Conservation (phyloP, 768 basidiomycete genomes). For the Coprinellus aureogranulatus region DNA sequence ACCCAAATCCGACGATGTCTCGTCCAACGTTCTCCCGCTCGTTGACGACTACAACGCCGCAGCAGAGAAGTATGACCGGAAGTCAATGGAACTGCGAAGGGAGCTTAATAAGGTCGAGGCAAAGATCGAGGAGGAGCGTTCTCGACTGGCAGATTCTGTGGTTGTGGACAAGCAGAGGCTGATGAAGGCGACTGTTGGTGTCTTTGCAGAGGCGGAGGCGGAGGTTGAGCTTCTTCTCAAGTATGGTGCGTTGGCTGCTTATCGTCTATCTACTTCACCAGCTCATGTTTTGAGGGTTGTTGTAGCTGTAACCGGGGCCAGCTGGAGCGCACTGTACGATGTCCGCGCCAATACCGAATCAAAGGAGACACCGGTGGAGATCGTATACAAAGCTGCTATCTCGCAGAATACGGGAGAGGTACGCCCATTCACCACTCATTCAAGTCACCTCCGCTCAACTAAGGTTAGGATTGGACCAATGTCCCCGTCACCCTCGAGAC, state of each 20-base stretch:
- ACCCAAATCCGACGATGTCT: constrained; percentile 30
- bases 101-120: constrained; percentile 22
- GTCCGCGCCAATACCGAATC: constrained; percentile 40
- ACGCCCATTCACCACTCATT: constrained; percentile 4
- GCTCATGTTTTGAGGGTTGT: background rate
- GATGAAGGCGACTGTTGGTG: constrained; percentile 29
- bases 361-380: constrained; percentile 34
- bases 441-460: background rate
- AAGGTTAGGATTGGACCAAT: constrained; percentile 38
- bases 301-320: constrained; percentile 33
- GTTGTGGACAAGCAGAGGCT: constrained; percentile 22
- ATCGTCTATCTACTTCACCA: background rate
- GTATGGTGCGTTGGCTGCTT: constrained; percentile 30
- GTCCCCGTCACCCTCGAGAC: constrained; percentile 43
- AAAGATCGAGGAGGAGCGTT: constrained; percentile 22
- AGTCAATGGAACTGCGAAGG: constrained; percentile 24
- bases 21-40: constrained; percentile 25
- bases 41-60: constrained; percentile 31
- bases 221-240: constrained; percentile 38
- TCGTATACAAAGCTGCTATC: constrained; percentile 42
- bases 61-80: constrained; percentile 31
- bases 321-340: constrained; percentile 40
- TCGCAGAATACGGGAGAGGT: constrained; percentile 43
- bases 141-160: constrained; percentile 20
- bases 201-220: constrained; percentile 35